phyloP scores from a whole-genome alignment of 176 grass and related monocot genomes.

The Ananas comosus region DNA sequence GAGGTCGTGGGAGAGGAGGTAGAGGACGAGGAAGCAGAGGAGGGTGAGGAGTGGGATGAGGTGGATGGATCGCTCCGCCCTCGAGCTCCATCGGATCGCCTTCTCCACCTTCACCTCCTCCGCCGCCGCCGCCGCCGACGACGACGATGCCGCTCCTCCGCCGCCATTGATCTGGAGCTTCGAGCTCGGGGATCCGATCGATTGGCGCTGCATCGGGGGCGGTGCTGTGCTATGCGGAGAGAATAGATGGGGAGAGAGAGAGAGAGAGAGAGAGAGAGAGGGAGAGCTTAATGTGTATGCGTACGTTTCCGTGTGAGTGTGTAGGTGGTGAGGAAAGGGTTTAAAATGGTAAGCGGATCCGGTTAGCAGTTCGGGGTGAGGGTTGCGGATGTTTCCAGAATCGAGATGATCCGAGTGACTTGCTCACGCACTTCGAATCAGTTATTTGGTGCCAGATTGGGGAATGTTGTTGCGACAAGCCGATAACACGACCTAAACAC shows the following conservation, averaged over 20 bases:
- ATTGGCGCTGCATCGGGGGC: conserved; percentile 65
- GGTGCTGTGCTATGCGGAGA: background rate
- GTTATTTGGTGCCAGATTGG: too few relatives aligned
- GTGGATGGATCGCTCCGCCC: conserved; percentile 52
- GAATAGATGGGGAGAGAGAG: background rate
- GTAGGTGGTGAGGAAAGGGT: too few relatives aligned
- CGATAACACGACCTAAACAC: too few relatives aligned
- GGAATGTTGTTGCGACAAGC: too few relatives aligned
- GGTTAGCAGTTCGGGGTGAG: too few relatives aligned
- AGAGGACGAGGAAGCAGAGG: conserved; percentile 75
- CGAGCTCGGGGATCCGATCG: conserved; percentile 46
- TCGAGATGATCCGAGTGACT: too few relatives aligned
- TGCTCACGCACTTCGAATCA: too few relatives aligned
- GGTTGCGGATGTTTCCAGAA: too few relatives aligned
- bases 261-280: conserved; percentile 4
- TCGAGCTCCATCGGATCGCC: conserved; percentile 19
- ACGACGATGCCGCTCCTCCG: too few relatives aligned
- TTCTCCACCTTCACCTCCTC: conserved; percentile 41
- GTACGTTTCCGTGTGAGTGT: too few relatives aligned
- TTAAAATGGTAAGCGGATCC: too few relatives aligned
- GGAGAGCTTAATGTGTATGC: background rate
- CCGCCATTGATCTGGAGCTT: conserved; percentile 13
- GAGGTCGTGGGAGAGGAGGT: conserved; percentile 70
- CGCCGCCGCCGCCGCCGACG: background rate
- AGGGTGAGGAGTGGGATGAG: conserved; percentile 77